Base-by-base conservation (phyloP, 768 basidiomycete species). In the Gymnopilus dilepis region DNA sequence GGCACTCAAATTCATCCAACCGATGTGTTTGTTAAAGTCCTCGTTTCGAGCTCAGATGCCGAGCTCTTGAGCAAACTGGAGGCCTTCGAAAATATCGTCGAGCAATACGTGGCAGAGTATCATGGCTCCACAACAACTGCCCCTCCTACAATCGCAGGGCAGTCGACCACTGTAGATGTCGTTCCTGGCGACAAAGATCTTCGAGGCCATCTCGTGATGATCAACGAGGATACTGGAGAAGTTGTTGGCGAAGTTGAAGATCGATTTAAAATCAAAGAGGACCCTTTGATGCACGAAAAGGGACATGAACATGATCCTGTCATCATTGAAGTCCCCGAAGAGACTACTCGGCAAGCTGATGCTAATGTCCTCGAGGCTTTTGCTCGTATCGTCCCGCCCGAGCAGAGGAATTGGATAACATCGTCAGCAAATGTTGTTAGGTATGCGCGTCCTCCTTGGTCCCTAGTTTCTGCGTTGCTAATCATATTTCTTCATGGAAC, bases 191-290 rank as follows among this genome's bases (percentile, higher is more conserved):
- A 67, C 28, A 70, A 77, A 45, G 79, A 81, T 64, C 73, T 81
- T 33, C 74, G 79, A 26, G 89, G 90, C 5, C 84, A 83, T 52
- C 80, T 92, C 30, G 85, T 92, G 38, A 82, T 91, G 62, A 82
- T 93, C 56, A 86, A 94, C 70, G 84, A 92, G 70, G 81, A 85
- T 41, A 87, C 82, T 45, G 91, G 91, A 1, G 86, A 91, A 63
- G 80, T 92, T 11, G 79, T 93, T 13, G 90, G 89, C 0, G 84
- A 88, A 69, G 78, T 92, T 8, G 88, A 89, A 59, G 78, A 85
- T 48, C 71, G 77, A 55, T 76, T 90, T 60, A 71, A 74, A 38
- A 79, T 91, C 21, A 75, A 77, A 22, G 90, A 91, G 69, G 89
- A 89, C 65, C 80, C 83, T 1, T 68, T 71, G n/a, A 76, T 92